Evolutionary conservation across 2,329 filamentous ascomycete species (phyloP).

Genomic region (Colletotrichum melonis): DNA sequence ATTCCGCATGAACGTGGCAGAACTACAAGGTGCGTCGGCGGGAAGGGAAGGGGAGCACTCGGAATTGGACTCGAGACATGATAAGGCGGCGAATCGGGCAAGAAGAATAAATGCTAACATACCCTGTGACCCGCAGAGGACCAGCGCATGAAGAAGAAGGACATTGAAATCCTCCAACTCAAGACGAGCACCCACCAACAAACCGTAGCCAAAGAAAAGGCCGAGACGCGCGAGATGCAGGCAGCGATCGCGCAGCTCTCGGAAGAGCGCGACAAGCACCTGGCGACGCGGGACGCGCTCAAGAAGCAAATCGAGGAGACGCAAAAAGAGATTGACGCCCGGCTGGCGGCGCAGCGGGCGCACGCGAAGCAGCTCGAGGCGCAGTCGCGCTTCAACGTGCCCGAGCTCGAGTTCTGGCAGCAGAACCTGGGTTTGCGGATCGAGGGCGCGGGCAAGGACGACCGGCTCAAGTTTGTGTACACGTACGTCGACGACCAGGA

Average conservation of each 20-base stretch:
- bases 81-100: neutral
- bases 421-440: conserved; percentile 89
- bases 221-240: conserved; percentile 82
- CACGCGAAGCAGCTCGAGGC: conserved; percentile 81
- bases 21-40: conserved; percentile 80
- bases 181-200: conserved; percentile 79
- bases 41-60: too few species aligned
- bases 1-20: conserved; percentile 89
- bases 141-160: conserved; percentile 87
- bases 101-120: neutral
- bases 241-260: conserved; percentile 68
- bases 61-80: too few species aligned
- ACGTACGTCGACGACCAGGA: conserved; percentile 87
- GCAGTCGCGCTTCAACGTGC: conserved; percentile 89
- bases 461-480: conserved; percentile 91
- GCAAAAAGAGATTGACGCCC: conserved; percentile 76
- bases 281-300: conserved; percentile 66
- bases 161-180: conserved; percentile 84
- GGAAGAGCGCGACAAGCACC: conserved; percentile 70
- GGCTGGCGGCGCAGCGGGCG: conserved; percentile 77
- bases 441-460: conserved; percentile 86
- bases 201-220: conserved; percentile 79
- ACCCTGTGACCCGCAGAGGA: conserved; percentile 71
- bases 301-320: conserved; percentile 73
- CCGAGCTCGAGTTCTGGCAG: conserved; percentile 97